These are phyloP conservation scores for Mucuna pruriens DNA, from an alignment of 306 rosid species.

Conservation along the genomic window DNA sequence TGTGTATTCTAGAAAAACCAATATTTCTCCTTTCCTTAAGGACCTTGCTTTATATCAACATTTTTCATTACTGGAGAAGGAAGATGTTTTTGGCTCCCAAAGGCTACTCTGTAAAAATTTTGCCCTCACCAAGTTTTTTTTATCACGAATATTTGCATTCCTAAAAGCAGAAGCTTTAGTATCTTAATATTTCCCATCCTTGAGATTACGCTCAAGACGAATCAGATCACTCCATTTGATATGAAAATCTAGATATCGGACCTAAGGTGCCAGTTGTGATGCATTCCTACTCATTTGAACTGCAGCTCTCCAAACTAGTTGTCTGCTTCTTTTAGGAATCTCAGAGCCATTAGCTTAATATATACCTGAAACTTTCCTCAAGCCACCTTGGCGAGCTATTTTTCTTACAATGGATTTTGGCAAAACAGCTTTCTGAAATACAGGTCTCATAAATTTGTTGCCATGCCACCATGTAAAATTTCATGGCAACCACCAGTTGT, in stretches of 20 bases:
- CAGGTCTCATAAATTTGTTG: constrained; percentile 60
- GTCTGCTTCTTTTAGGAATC: constrained; percentile 85
- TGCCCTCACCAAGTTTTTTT: constrained; percentile 55
- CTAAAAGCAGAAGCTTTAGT: constrained; percentile 80
- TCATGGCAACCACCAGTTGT: constrained; percentile 48
- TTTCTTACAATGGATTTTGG: constrained; percentile 57
- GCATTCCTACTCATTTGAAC: constrained; percentile 79
- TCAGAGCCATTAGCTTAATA: constrained; percentile 74
- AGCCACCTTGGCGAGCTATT: constrained; percentile 89
- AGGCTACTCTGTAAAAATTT: constrained; percentile 66
- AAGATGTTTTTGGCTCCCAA: constrained; percentile 88
- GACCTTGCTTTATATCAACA: constrained; percentile 63
- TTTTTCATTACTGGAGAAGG: constrained; percentile 86
- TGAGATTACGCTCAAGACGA: constrained; percentile 77
- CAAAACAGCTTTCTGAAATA: constrained; percentile 81
- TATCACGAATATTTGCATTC: constrained; percentile 73
- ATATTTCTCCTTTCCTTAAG: constrained; percentile 59
- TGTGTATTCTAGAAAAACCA: constrained; percentile 80
- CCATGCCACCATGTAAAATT: constrained; percentile 80
- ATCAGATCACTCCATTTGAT: constrained; percentile 88
- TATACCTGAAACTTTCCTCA: constrained; percentile 65
- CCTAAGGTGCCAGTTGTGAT: constrained; percentile 90
- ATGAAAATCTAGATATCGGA: constrained; percentile 78
- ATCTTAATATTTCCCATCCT: constrained; percentile 78
- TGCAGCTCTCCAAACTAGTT: constrained; percentile 85